phyloP scores from a whole-genome alignment of 768 basidiomycete species.

The Boletus pseudopeckii region DNA sequence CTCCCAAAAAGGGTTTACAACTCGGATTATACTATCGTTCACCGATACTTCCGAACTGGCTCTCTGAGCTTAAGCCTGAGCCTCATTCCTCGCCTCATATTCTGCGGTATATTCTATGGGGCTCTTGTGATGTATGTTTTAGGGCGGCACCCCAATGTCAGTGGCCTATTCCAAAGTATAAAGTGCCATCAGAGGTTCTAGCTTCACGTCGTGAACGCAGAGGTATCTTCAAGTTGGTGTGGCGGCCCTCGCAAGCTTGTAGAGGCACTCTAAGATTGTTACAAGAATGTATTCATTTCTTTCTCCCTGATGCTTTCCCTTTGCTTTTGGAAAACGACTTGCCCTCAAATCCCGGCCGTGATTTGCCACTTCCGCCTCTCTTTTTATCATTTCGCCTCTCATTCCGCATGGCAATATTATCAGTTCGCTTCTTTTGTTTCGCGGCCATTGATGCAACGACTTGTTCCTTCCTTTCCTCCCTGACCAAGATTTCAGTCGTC shows the following conservation, averaged over 20 bases:
- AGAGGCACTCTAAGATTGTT: not conserved
- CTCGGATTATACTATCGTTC: too few relatives aligned
- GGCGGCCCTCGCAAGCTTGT: not conserved
- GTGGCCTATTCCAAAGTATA: not conserved
- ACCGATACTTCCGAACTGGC: not conserved
- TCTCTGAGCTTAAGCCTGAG: too few relatives aligned
- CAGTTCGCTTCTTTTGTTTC: slow-evolving; percentile 84
- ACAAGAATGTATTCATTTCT: slow-evolving; percentile 13
- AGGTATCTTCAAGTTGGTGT: not conserved
- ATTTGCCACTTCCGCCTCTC: slow-evolving; percentile 54
- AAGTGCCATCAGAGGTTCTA: not conserved
- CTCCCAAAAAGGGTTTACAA: too few relatives aligned
- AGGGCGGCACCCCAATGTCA: not conserved
- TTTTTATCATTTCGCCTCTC: slow-evolving; percentile 67
- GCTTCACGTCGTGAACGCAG: not conserved
- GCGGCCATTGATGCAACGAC: slow-evolving; percentile 72
- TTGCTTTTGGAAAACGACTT: slow-evolving; percentile 66
- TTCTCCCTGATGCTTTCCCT: slow-evolving; percentile 29
- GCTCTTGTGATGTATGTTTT: not conserved
- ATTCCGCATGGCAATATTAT: slow-evolving; percentile 85
- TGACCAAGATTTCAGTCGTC: slow-evolving; percentile 30
- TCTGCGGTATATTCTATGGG: too few relatives aligned
- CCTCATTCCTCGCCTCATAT: not conserved
- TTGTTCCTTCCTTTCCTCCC: slow-evolving; percentile 86
- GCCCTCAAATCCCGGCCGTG: slow-evolving; percentile 85